Evolutionary conservation across 1,139 yeast genomes (phyloP), one percentile per base, ranked within the genome.

Genomic region (Kluyveromyces marxianus): DNA sequence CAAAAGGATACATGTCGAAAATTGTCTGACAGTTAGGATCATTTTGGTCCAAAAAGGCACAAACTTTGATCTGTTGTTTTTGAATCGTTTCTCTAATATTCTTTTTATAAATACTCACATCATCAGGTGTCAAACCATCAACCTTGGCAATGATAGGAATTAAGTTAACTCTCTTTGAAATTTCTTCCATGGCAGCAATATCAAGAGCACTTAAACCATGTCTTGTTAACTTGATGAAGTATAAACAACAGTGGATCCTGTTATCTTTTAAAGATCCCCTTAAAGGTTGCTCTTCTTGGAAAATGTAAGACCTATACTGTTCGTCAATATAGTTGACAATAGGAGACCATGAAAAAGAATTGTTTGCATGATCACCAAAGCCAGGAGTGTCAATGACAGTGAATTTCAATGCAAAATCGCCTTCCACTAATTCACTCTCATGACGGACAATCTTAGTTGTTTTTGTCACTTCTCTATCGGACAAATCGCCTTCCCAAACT

Each of bases 121-220:
- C 76, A 1, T 52, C 25, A 3, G 52, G 45, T 8, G 82, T 77
- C 52, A 83, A 72, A 1, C 81, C 75, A 63, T 88, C 96, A 26
- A 89, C 77, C 60, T 86, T 86, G 31, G 87, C 74, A 52, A 88
- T 75, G 0, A 88, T 75, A 0, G 96, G 96, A 45, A 88, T 77
- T 53, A 88, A 67, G 58, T 84, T 87, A 21, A 82, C 88, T 46
- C 87, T 68, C 21, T 69, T 64, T 10, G 83, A 70, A 38, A 88
- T 69, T 54, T 78, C 81, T 58, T 75, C 76, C 89, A 88, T 83
- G 1, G 87, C 73, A 44, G 69, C 71, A 48, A 85, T 70, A 64
- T 88, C 96, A 42, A 83, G 64, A 1, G 79, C 75, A 4, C 73
- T 64, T 46, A 84, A 61, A 1, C 79, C 76, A 36, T 71, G 69